Evolutionary conservation across 1,139 yeast genomes (phyloP), one percentile per base, ranked within the genome.

Genomic region (Blastobotrys raffinosifermentans): DNA sequence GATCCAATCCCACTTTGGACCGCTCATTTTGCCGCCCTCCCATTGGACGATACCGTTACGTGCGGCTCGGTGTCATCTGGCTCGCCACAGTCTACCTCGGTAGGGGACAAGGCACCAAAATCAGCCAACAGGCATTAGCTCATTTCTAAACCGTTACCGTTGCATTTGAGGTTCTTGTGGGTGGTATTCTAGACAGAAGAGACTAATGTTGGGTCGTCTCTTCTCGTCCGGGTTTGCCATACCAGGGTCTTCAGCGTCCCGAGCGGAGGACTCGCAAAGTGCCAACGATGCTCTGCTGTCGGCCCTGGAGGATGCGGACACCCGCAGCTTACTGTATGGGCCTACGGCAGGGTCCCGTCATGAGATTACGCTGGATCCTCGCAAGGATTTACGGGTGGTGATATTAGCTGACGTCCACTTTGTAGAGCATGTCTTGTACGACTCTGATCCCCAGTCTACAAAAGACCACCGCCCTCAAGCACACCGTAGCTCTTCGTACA

Each of bases 261-360:
- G n/a, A n/a, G n/a, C 11, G 15, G 15, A n/a, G 15, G 7, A 14
- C 14, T n/a, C 39, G 31, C 32, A 26, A 8, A n/a, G 31, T 11
- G 13, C 18, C n/a, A 32, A 26, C 14, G 44, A 37, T 9, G 37
- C 39, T 30, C 54, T 53, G 7, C 41, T 49, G 8, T 52, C 57
- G 18, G 43, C 50, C 18, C 40, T 51, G 15, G 59, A 54, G 31
- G 60, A 55, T 32, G 46, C 51, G 6, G 55, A 53, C 32, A 53
- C 58, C 9, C 42, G 55, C 9, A 48, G 43, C 18, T 43, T 55
- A 17, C 44, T 55, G 25, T 55, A 54, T 37, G 58, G 60, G 18
- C 47, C 45, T 4, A 26, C 38, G 22, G 35, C 35, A 14, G 43
- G 38, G 11, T 35, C 39, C 15, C 35, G 30, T 9, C 39, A 40